phyloP scores from a whole-genome alignment of 139 green algal species.

The Desmodesmus armatus region DNA sequence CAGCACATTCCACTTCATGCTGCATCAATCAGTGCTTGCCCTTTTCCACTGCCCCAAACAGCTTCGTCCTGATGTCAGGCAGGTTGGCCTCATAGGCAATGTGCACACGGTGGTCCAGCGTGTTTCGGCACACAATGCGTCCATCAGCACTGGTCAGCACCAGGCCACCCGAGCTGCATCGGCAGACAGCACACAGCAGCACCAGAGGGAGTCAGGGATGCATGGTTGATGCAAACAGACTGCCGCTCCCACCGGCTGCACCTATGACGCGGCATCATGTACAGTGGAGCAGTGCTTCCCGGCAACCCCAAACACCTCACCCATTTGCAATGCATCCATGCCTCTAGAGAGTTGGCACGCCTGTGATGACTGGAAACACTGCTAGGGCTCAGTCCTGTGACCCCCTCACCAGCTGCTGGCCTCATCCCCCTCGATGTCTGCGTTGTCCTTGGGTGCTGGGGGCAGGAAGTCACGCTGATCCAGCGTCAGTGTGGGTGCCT shows the following conservation, averaged over 20 bases:
- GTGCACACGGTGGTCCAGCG: conserved; percentile 90
- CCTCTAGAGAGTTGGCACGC: too few relatives aligned
- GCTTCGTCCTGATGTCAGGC: conserved; percentile 73
- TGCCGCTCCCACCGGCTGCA: background rate
- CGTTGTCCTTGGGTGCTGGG: conserved; percentile 59
- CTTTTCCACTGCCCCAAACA: conserved; percentile 69
- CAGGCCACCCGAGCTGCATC: conserved; percentile 90
- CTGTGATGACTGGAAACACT: too few relatives aligned
- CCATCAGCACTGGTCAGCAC: conserved; percentile 87
- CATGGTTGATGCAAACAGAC: background rate
- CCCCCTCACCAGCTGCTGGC: conserved; percentile 60
- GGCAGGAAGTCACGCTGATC: conserved; percentile 80
- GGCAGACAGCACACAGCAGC: background rate
- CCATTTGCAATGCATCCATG: too few relatives aligned
- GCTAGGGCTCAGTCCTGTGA: too few relatives aligned
- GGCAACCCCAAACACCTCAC: too few relatives aligned
- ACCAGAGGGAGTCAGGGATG: background rate
- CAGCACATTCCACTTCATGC: background rate
- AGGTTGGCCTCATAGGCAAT: conserved; percentile 87
- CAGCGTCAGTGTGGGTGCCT: conserved; percentile 70
- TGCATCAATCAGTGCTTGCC: conserved; percentile 37
- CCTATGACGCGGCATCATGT: too few relatives aligned
- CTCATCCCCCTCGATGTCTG: conserved; percentile 60
- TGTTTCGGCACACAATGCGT: conserved; percentile 94
- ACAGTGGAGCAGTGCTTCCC: too few relatives aligned